Evolutionary conservation across 2,329 filamentous ascomycete species (phyloP).

Genomic region (Pseudonectria buxi): DNA sequence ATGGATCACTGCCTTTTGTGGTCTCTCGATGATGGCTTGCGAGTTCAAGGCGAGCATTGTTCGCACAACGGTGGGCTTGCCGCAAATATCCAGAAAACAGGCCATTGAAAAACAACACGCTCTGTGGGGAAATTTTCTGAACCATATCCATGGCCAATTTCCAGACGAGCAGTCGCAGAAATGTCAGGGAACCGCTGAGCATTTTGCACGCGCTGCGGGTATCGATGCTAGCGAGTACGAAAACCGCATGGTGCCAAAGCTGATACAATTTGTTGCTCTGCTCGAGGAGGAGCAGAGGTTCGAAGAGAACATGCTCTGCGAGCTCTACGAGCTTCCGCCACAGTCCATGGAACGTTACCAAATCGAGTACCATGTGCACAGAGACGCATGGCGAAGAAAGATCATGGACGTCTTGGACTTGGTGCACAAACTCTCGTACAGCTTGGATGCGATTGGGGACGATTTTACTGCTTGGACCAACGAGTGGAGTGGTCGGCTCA

Average conservation of each 20-base stretch:
- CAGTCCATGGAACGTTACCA: slow-evolving; percentile 11
- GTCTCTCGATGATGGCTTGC: slow-evolving; percentile 7
- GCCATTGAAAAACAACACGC: too few species aligned
- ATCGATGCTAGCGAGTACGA: slow-evolving; percentile 1
- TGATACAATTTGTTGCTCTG: slow-evolving; percentile 9
- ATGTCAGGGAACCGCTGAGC: neutral
- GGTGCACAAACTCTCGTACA: neutral
- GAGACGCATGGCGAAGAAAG: slow-evolving; percentile 3
- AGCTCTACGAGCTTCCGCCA: slow-evolving; percentile 14
- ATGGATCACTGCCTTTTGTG: neutral
- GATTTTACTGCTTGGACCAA: slow-evolving; percentile 1
- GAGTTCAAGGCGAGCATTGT: slow-evolving; percentile 3
- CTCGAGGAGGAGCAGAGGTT: slow-evolving; percentile 12
- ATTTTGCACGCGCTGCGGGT: neutral
- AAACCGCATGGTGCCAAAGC: slow-evolving; percentile 8
- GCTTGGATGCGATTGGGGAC: neutral
- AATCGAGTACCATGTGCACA: neutral
- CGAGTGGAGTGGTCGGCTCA: slow-evolving; percentile 13
- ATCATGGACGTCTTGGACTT: slow-evolving; percentile 1
- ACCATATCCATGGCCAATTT: neutral
- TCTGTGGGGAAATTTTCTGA: too few species aligned
- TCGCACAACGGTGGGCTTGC: too few species aligned
- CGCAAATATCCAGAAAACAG: too few species aligned
- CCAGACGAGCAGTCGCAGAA: slow-evolving; percentile 5
- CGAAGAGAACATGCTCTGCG: slow-evolving; percentile 16